Evolutionary conservation across 306 rosid species (phyloP).

Genomic region (Leucaena leucocephala): DNA sequence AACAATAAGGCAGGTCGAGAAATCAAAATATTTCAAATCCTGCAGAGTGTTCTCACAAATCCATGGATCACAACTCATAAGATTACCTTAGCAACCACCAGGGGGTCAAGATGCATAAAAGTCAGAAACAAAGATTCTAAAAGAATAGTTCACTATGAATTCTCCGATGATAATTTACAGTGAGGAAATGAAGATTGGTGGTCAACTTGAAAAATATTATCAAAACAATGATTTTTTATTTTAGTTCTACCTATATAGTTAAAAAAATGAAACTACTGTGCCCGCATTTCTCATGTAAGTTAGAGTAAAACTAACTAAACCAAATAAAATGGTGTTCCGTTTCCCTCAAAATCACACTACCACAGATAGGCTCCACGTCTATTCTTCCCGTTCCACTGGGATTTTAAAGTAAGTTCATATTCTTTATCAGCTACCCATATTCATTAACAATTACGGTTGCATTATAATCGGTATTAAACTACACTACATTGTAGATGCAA

Average conservation of each 20-base stretch:
- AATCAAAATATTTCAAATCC: constrained; percentile 6
- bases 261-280: background rate
- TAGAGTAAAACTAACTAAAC: background rate
- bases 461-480: background rate
- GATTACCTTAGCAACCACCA: constrained; percentile 43
- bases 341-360: background rate
- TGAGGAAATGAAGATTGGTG: background rate
- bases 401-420: background rate
- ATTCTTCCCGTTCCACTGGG: background rate
- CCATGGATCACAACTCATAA: constrained; percentile 34
- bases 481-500: background rate
- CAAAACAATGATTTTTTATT: background rate
- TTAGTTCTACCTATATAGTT: background rate
- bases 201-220: background rate
- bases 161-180: background rate
- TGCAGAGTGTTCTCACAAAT: background rate
- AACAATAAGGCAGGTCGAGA: constrained; percentile 19
- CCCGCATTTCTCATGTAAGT: background rate
- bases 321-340: background rate
- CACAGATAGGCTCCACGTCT: background rate
- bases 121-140: constrained; percentile 34
- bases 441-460: too few relatives aligned
- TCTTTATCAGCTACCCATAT: background rate
- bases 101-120: constrained; percentile 41
- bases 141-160: constrained; percentile 9